Evolutionary conservation across 106 monocot genomes (phyloP).

Genomic region (Dioscorea zingiberensis): DNA sequence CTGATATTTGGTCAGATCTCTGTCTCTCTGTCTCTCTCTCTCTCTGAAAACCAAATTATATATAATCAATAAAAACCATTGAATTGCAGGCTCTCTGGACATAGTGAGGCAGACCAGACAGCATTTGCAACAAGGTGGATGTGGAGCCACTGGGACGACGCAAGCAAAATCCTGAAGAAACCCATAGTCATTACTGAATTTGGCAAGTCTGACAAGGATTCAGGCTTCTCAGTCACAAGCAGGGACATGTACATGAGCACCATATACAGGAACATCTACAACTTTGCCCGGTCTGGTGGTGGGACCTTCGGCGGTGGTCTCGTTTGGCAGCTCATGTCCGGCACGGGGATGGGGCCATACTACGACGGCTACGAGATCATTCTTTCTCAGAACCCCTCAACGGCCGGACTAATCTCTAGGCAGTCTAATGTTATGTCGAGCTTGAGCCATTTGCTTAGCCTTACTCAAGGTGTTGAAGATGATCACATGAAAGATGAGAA

Average conservation of each 20-base stretch:
- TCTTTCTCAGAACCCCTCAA: constrained; percentile 10
- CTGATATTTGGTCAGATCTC: constrained; percentile 29
- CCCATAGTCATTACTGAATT: constrained; percentile 41
- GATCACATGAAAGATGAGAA: neutral
- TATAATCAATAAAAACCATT: too few species aligned
- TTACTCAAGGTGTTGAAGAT: neutral
- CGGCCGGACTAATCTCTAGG: constrained; percentile 3
- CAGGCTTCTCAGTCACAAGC: constrained; percentile 12
- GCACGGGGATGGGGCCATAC: constrained; percentile 40
- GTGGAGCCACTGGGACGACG: constrained; percentile 30
- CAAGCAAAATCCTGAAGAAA: constrained; percentile 21
- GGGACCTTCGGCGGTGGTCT: constrained; percentile 34
- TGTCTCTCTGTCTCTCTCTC: too few species aligned
- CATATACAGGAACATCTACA: constrained; percentile 30
- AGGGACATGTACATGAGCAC: constrained; percentile 20
- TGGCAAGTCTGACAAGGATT: constrained; percentile 30
- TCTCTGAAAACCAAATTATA: too few species aligned
- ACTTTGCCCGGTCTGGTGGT: constrained; percentile 8
- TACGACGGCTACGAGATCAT: constrained; percentile 46
- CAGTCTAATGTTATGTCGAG: constrained; percentile 26
- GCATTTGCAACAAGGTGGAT: constrained; percentile 25
- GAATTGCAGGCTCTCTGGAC: constrained; percentile 15
- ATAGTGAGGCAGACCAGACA: constrained; percentile 14
- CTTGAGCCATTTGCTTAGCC: constrained; percentile 4
- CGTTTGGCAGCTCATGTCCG: constrained; percentile 42